These are phyloP conservation scores for Gillenia trifoliata DNA, from an alignment of 306 rosid species.

Conservation along the genomic window DNA sequence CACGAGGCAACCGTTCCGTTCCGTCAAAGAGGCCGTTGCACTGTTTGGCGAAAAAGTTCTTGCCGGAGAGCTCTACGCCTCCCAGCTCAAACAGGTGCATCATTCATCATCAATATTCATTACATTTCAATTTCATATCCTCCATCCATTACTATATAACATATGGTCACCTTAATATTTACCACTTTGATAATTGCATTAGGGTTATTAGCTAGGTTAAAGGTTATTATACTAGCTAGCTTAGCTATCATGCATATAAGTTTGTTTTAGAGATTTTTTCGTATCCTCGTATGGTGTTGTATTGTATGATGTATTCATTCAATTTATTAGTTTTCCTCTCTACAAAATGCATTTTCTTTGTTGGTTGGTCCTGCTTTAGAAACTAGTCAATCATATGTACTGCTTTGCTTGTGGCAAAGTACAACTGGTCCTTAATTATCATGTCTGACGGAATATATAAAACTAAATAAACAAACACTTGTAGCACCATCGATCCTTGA, in stretches of 20 bases:
- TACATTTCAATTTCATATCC: too few species aligned
- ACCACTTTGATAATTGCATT: background rate
- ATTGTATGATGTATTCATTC: too few species aligned
- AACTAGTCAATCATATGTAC: background rate
- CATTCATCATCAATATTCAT: background rate
- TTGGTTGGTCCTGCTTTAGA: background rate
- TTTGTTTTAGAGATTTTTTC: too few species aligned
- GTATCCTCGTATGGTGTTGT: too few species aligned
- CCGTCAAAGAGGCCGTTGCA: slow-evolving; percentile 85
- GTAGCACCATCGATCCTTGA: background rate
- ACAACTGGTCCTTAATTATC: slow-evolving; percentile 10
- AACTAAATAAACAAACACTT: slow-evolving; percentile 10
- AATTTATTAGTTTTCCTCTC: too few species aligned
- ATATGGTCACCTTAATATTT: background rate
- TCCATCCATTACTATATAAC: background rate
- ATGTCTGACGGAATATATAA: slow-evolving; percentile 26
- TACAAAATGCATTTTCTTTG: background rate
- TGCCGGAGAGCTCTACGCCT: slow-evolving; percentile 62
- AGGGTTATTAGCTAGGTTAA: background rate
- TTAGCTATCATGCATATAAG: background rate
- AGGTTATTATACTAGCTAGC: background rate
- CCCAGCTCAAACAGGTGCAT: slow-evolving; percentile 63
- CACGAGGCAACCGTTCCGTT: slow-evolving; percentile 67
- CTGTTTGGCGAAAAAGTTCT: slow-evolving; percentile 76
- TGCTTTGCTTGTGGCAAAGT: slow-evolving; percentile 36